Conservation (phyloP, 768 basidiomycete species). For the Trichaptum fuscoviolaceum region DNA sequence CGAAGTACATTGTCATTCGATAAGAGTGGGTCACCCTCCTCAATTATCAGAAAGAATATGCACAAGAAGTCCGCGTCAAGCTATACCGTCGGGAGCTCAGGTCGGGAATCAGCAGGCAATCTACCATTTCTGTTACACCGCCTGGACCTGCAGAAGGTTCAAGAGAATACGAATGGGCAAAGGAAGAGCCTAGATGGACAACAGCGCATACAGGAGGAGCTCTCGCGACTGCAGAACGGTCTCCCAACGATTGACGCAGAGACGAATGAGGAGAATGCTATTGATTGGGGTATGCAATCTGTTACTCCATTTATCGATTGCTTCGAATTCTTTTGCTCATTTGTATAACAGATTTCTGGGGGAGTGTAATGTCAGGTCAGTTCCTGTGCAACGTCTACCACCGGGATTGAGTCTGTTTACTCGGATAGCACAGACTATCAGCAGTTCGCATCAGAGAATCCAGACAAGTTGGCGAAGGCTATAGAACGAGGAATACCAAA, state of each 20-base stretch:
- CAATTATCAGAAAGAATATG: conserved; percentile 18
- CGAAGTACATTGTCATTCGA: conserved; percentile 27
- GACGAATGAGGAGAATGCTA: conserved; percentile 34
- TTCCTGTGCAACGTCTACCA: conserved; percentile 4
- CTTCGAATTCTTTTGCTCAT: not conserved
- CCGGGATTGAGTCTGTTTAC: conserved; percentile 8
- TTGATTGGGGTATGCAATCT: conserved; percentile 68
- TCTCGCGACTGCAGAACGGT: conserved; percentile 58
- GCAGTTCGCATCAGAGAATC: conserved; percentile 69
- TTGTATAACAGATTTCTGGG: conserved; percentile 78
- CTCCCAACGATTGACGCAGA: conserved; percentile 31
- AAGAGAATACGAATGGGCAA: conserved; percentile 35
- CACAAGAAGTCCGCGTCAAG: conserved; percentile 66
- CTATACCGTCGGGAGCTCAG: conserved; percentile 38
- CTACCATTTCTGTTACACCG: conserved; percentile 46
- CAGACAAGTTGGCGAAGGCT: conserved; percentile 78
- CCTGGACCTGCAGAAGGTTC: conserved; percentile 40
- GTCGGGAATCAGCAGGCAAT: conserved; percentile 34
- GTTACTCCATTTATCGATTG: conserved; percentile 4
- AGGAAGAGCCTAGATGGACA: conserved; percentile 58
- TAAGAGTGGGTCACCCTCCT: conserved; percentile 18
- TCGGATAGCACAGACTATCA: conserved; percentile 64
- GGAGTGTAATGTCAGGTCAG: conserved; percentile 81
- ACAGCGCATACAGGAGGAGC: conserved; percentile 72
- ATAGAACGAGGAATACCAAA: conserved; percentile 91